A percentile compares a stretch with the other conserved stretches of the same genome.
Conservation (phyloP, 106 monocot species). For the Dendrobium nobile region DNA sequence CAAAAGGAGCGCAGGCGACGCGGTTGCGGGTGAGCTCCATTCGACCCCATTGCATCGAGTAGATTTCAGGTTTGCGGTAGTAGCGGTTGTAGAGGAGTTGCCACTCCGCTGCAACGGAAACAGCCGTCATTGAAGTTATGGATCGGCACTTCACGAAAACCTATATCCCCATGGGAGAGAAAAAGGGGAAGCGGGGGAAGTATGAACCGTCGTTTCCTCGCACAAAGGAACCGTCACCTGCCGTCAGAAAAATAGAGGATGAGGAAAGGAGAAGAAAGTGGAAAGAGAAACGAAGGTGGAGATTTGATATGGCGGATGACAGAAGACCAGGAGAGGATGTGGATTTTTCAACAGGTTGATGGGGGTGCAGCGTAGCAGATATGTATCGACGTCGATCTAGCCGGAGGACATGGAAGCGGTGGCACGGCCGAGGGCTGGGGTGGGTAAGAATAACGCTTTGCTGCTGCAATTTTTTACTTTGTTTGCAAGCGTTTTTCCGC, state of each 20-base stretch:
- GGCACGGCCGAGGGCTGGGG: too few relatives aligned
- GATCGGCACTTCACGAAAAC: background rate
- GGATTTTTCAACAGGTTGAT: background rate
- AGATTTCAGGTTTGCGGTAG: conserved; percentile 76
- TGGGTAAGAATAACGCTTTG: too few relatives aligned
- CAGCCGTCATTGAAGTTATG: conserved; percentile 34
- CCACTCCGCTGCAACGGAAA: conserved; percentile 97
- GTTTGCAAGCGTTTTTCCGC: too few relatives aligned
- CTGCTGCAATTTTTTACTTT: too few relatives aligned
- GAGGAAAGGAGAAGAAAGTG: background rate
- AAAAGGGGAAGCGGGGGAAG: background rate
- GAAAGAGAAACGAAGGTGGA: background rate
- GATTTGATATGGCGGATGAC: background rate
- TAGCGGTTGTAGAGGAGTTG: conserved; percentile 85
- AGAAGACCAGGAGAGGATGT: background rate
- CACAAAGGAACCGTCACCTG: background rate
- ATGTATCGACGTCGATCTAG: too few relatives aligned
- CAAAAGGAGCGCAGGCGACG: conserved; percentile 85
- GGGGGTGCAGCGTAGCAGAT: too few relatives aligned
- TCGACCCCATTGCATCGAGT: conserved; percentile 61
- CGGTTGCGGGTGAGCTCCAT: conserved; percentile 83
- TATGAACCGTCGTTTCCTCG: background rate
- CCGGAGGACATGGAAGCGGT: too few relatives aligned
- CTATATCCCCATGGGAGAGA: background rate
- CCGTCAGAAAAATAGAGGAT: background rate